Conservation (phyloP, 2,329 filamentous ascomycete genomes). For the Hypoxylon sp. region DNA sequence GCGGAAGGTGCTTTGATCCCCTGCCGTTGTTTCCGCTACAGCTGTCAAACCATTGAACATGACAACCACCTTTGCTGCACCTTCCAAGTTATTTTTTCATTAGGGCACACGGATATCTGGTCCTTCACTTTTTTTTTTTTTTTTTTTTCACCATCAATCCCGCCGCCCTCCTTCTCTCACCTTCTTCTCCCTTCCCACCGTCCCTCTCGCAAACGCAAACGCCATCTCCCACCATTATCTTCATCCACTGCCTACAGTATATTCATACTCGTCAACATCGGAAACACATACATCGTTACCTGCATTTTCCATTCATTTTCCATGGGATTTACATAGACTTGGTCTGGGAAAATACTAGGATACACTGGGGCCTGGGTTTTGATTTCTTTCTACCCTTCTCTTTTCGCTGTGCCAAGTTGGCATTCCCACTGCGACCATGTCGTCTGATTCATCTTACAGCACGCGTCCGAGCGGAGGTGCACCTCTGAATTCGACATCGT, state of each 20-base stretch:
- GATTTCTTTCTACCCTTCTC: neutral
- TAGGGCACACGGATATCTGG: neutral
- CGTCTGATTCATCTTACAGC: conserved; percentile 14
- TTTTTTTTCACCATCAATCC: neutral
- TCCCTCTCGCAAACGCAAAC: neutral
- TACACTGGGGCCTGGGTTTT: neutral
- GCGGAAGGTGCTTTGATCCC: neutral
- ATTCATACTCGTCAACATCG: neutral
- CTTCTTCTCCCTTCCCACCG: neutral
- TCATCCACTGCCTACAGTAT: neutral
- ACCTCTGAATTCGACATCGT: conserved; percentile 29
- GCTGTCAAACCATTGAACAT: neutral
- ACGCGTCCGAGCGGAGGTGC: conserved; percentile 35
- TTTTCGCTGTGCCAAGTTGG: neutral
- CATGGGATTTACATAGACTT: neutral
- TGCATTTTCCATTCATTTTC: neutral
- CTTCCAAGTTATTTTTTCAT: neutral
- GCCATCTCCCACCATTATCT: neutral
- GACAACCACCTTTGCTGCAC: neutral
- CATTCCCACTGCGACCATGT: neutral
- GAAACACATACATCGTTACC: neutral
- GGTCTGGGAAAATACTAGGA: neutral
- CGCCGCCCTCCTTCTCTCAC: neutral
- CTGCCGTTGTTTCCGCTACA: neutral
- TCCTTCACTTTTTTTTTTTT: neutral